Evolutionary conservation across 441 rosid genomes (phyloP).

Genomic region (Croton laevigatus): DNA sequence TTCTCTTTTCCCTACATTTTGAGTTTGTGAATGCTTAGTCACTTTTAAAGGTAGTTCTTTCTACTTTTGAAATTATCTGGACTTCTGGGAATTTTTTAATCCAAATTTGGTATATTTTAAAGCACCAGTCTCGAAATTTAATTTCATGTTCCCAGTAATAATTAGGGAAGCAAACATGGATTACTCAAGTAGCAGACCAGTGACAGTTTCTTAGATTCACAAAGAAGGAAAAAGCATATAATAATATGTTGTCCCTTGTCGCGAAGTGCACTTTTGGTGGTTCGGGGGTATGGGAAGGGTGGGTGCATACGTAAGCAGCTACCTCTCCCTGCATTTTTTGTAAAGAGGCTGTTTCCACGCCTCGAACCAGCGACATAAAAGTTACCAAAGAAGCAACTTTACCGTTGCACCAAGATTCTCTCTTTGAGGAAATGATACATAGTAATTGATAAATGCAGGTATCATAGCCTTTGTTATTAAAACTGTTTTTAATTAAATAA

Average conservation of each 20-base stretch:
- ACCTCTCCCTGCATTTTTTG: no score
- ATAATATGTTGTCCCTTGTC: neutral
- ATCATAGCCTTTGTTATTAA: neutral
- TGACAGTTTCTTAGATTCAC: neutral
- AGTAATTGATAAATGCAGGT: neutral
- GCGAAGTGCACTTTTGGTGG: no score
- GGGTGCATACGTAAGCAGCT: no score
- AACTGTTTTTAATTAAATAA: neutral
- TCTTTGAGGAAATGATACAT: no score
- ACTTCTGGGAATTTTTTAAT: neutral
- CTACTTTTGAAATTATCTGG: neutral
- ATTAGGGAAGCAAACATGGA: neutral
- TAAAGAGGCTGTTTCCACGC: no score
- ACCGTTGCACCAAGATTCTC: no score
- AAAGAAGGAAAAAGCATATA: neutral
- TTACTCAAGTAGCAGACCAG: neutral
- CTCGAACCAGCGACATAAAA: no score
- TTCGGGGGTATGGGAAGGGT: no score
- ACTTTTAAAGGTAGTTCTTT: neutral
- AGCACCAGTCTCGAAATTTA: neutral
- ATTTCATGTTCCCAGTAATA: neutral
- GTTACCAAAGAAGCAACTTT: no score
- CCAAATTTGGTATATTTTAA: neutral
- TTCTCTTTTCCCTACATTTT: neutral
- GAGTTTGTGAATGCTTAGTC: neutral